Conservation (phyloP, 2,329 filamentous ascomycete genomes). For the Stagonosporopsis tanaceti region DNA sequence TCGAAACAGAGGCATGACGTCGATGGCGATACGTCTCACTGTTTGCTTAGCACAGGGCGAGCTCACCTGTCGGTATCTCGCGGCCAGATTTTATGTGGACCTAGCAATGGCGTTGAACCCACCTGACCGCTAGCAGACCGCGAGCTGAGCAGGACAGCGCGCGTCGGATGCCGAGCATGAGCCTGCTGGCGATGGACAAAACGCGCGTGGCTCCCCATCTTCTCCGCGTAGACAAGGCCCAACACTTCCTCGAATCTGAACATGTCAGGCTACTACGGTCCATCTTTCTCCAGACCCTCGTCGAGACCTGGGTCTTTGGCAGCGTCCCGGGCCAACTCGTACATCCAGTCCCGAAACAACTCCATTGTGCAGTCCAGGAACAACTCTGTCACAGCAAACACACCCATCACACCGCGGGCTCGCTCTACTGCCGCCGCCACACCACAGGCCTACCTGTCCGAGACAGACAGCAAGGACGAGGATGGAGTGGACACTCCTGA, state of each 20-base stretch:
- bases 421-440: conserved; percentile 20
- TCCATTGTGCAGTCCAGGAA: conserved; percentile 8
- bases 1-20: conserved; percentile 3
- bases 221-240: conserved; percentile 13
- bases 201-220: conserved; percentile 15
- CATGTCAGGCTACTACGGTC: conserved; percentile 25
- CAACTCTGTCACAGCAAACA: conserved; percentile 15
- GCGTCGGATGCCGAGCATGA: conserved; percentile 10
- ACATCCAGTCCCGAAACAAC: conserved; percentile 12
- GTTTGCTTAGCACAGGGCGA: conserved; percentile 7
- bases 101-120: conserved; percentile 16
- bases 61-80: conserved; percentile 11
- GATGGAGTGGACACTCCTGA: conserved; percentile 11
- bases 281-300: conserved; percentile 19
- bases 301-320: conserved; percentile 23
- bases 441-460: conserved; percentile 19
- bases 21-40: not conserved
- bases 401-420: conserved; percentile 16
- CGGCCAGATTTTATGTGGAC: conserved; percentile 21
- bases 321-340: conserved; percentile 20
- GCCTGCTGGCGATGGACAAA: conserved; percentile 18
- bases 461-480: conserved; percentile 18
- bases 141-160: conserved; percentile 6
- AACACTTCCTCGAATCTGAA: conserved; percentile 2
- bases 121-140: conserved; percentile 16